Evolutionary conservation across 140 eudicot species (phyloP).

Genomic region (Cichorium intybus): DNA sequence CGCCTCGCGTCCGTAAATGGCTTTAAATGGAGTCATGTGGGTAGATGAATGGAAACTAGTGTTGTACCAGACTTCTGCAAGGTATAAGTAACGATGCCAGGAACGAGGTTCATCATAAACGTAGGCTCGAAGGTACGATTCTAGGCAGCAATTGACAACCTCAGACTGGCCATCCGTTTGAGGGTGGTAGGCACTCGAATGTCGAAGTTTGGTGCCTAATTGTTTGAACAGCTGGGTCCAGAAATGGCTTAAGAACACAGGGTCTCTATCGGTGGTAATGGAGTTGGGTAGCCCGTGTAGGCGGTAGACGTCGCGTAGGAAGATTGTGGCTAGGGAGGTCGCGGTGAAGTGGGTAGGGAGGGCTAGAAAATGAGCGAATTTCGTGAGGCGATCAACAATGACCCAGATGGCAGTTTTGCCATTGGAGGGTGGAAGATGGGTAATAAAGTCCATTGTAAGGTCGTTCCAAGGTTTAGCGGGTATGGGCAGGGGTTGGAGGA

Average conservation of each 20-base stretch:
- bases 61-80: not conserved
- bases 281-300: no score
- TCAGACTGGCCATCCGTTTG: no score
- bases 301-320: not conserved
- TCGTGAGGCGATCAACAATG: not conserved
- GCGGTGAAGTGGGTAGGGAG: not conserved
- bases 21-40: no score
- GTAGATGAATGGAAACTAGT: no score
- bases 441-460: no score
- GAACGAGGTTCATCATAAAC: not conserved
- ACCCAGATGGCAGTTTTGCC: slow-evolving; percentile 4
- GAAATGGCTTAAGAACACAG: not conserved
- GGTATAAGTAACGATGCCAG: not conserved
- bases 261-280: slow-evolving; percentile 15
- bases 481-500: slow-evolving; percentile 7
- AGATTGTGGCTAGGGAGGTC: not conserved
- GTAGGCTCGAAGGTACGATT: not conserved
- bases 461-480: no score
- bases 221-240: no score
- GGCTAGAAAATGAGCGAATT: not conserved
- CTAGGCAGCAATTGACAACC: no score
- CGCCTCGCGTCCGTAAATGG: no score
- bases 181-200: no score
- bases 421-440: not conserved
- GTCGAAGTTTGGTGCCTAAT: no score